Conservation (phyloP, 163 green algal species). For the Scenedesmus sp. region DNA sequence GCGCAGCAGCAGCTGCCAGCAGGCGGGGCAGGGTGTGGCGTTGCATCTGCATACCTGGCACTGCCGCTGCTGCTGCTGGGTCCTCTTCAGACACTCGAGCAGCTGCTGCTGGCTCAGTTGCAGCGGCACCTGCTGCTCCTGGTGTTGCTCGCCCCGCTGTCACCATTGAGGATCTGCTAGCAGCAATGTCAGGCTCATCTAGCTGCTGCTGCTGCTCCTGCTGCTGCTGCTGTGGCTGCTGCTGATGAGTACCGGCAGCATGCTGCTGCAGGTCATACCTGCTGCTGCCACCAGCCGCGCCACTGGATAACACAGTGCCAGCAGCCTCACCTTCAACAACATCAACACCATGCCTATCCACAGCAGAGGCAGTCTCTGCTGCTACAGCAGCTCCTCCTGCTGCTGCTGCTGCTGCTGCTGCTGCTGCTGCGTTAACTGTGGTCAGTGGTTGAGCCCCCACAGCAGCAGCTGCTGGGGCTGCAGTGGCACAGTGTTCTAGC, state of each 20-base stretch:
- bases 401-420: background rate
- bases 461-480: no score
- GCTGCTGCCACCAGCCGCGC: no score
- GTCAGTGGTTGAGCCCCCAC: no score
- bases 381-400: background rate
- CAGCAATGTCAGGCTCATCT: no score
- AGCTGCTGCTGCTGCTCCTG: background rate
- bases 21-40: no score
- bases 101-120: no score
- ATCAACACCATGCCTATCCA: background rate
- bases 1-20: background rate
- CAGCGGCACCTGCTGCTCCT: background rate
- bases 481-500: no score
- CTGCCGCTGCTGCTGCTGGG: background rate
- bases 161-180: no score
- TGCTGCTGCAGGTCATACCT: background rate
- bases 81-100: no score
- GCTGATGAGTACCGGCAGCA: background rate
- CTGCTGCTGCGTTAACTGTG: no score
- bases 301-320: background rate
- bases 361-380: background rate
- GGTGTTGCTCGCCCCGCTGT: no score
- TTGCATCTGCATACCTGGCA: background rate
- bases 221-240: background rate
- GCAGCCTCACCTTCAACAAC: background rate